Percentiles rank a stretch among this genome's conserved stretches.
Conservation (phyloP, 495 filamentous ascomycete species). For the Stereocaulon alpinum region DNA sequence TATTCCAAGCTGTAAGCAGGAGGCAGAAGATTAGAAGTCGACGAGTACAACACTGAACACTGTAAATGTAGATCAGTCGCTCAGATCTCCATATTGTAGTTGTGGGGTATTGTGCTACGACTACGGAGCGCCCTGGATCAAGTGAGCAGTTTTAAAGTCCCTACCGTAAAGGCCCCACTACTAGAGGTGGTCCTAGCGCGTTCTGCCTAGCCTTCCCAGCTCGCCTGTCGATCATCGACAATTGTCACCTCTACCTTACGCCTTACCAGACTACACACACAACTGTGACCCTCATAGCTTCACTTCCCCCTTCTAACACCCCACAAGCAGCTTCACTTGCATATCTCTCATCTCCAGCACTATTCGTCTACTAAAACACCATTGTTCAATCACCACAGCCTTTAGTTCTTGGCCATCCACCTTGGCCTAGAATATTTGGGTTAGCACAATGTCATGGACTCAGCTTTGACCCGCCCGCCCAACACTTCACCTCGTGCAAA, state of each 20-base stretch:
- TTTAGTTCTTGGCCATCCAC: constrained; percentile 4
- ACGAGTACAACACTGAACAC: no score
- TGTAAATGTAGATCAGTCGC: no score
- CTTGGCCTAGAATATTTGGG: constrained; percentile 6
- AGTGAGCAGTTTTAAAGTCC: no score
- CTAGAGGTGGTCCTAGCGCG: neutral
- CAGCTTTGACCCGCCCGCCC: constrained; percentile 20
- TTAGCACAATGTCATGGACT: constrained; percentile 28
- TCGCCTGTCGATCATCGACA: constrained; percentile 6
- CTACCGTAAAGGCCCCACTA: neutral
- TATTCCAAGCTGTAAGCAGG: no score
- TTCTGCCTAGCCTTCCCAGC: neutral
- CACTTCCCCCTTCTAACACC: neutral
- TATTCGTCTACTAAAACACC: neutral
- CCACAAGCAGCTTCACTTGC: neutral
- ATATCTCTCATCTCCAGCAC: neutral
- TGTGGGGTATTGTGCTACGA: no score
- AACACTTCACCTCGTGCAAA: constrained; percentile 20
- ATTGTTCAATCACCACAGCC: constrained; percentile 1
- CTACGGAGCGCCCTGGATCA: no score
- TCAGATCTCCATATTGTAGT: no score
- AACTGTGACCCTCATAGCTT: neutral
- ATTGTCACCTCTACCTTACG: neutral
- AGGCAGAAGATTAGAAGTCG: no score
- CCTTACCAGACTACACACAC: neutral